Evolutionary conservation across 225 moss, liverwort and hornwort genomes (phyloP), one percentile per base, ranked within the genome.

Genomic region (Straminergon stramineum): DNA sequence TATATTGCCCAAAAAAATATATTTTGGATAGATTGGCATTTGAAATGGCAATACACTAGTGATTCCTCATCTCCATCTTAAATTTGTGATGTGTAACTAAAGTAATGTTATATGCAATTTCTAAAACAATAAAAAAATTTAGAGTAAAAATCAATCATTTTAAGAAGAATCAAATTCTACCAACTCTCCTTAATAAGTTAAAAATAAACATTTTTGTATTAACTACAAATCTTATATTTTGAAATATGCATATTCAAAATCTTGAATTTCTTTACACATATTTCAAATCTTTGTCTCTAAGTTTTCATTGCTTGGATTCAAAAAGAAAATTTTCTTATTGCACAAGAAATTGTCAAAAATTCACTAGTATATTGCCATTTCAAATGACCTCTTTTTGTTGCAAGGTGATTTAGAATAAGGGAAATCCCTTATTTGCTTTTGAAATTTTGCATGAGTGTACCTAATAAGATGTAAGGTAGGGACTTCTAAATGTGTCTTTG

Each of bases 131-230:
- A 19, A 23, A 4, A 23, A 60, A 23, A 23, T 60, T 58, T 58
- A 52, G 22, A 58, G 58, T 4, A 58, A 58, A 58, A 58, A 9
- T 58, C 12, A 48, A 10, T 60, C 60, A 23, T 48, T 48, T 23
- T 1, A 21, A 60, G 4, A 60, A 18, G 18, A 67, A 5, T 67
- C 18, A 48, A 75, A 48, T 1, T 51, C 17, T 51, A 51, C 12
- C 51, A 7, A 51, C 2, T 0, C 2, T 48, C 0, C 2, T 0
- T 0, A 0, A 4, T 7, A 75, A 75, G 5, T 75, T 75, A 18
- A 75, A 48, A 0, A 75, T 28, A 45, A 74, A 48, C 3, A 11
- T 75, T 75, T 7, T 48, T 19, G 7, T 31, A n/a, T 6, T 8
- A 31, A 31, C 2, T 75, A 31, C 18, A 18, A 19, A 19, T 51